Evolutionary conservation across 2,329 filamentous ascomycete genomes (phyloP).

Genomic region (Aspergillus melleus): DNA sequence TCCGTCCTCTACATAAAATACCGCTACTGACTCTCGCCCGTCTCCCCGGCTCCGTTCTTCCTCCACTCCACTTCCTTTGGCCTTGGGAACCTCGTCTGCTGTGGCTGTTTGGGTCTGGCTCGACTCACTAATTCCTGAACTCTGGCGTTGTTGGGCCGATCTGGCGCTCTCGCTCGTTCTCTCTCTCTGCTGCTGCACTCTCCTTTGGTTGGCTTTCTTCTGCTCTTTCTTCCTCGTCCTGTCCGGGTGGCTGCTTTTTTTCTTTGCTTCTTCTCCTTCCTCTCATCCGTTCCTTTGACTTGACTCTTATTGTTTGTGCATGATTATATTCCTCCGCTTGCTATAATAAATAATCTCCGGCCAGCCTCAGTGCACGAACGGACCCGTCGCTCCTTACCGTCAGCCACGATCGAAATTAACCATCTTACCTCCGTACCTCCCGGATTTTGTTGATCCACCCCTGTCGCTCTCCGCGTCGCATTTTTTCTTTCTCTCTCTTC

Average conservation of each 20-base stretch:
- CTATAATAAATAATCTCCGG: constrained; percentile 5
- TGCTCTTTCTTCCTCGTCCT: neutral
- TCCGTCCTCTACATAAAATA: too few species aligned
- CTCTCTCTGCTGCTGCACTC: too few species aligned
- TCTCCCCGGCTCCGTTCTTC: neutral
- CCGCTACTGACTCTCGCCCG: too few species aligned
- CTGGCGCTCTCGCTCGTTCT: too few species aligned
- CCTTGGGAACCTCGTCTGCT: neutral
- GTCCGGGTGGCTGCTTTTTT: constrained; percentile 11
- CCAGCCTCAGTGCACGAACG: neutral
- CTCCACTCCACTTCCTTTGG: neutral
- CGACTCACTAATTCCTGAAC: neutral
- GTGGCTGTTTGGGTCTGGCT: neutral
- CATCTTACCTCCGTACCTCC: constrained; percentile 5
- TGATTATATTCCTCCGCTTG: neutral
- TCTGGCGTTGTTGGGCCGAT: too few species aligned
- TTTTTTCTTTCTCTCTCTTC: neutral
- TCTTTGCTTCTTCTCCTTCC: neutral
- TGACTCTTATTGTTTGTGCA: neutral
- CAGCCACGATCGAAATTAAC: constrained; percentile 11
- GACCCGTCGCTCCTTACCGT: constrained; percentile 2
- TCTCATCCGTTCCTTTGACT: neutral
- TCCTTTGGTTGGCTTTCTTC: neutral
- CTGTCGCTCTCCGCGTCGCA: constrained; percentile 12
- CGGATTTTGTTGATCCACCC: constrained; percentile 5